Base-by-base conservation (phyloP, 805 yeast species). In the Yarrowia osloensis region DNA sequence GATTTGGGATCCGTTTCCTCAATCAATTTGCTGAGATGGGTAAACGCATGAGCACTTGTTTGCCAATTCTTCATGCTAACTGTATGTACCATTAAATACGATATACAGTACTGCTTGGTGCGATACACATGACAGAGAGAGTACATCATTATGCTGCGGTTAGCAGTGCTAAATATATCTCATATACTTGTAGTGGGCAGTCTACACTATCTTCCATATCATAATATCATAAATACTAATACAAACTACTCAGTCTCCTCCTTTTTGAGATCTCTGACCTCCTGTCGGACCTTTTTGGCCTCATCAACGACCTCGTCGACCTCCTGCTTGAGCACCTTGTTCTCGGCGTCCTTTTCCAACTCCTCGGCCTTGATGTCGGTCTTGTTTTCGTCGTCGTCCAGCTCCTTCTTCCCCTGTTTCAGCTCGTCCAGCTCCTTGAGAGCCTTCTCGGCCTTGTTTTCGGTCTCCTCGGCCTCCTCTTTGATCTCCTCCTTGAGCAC, bases 141-240 rank as follows among this genome's bases (percentile, higher is more conserved):
- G n/a, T n/a, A n/a, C n/a, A n/a, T n/a, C n/a, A n/a, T n/a, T n/a
- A n/a, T n/a, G n/a, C n/a, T n/a, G n/a, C n/a, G n/a, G n/a, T n/a
- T n/a, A n/a, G n/a, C n/a, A n/a, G n/a, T n/a, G n/a, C n/a, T n/a
- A n/a, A n/a, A n/a, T n/a, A n/a, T n/a, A n/a, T n/a, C n/a, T n/a
- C n/a, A n/a, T n/a, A n/a, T n/a, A n/a, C n/a, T n/a, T n/a, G n/a
- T n/a, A n/a, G n/a, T n/a, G n/a, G n/a, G n/a, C n/a, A n/a, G n/a
- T n/a, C n/a, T n/a, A n/a, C n/a, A n/a, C n/a, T n/a, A n/a, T n/a
- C n/a, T n/a, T n/a, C n/a, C n/a, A n/a, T n/a, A n/a, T n/a, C n/a
- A n/a, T n/a, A n/a, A n/a, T 19, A 47, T 21, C 57, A 50, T 50
- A 50, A 50, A 50, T 50, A 50, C 57, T 49, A 49, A 28, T 47